phyloP scores from a whole-genome alignment of 2,329 filamentous ascomycete genomes.

The Fusarium secorum region DNA sequence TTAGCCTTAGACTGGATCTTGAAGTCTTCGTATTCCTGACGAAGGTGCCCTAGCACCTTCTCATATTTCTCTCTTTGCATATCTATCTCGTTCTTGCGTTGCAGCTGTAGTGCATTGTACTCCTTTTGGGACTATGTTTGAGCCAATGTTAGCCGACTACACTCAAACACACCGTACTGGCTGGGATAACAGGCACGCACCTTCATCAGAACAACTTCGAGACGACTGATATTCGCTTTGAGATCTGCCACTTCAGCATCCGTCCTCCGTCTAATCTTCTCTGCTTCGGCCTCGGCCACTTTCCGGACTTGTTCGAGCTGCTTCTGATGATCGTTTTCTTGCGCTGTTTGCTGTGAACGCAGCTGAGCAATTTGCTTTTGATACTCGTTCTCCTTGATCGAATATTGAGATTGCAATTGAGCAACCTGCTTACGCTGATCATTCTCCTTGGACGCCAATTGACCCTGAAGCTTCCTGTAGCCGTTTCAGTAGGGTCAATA shows the following conservation, averaged over 20 bases:
- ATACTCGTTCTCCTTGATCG: constrained; percentile 38
- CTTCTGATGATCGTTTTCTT: constrained; percentile 49
- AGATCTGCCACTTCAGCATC: constrained; percentile 72
- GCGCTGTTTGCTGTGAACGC: constrained; percentile 28
- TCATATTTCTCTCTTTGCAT: constrained; percentile 21
- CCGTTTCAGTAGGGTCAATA: constrained; percentile 21
- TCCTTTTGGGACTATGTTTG: constrained; percentile 65
- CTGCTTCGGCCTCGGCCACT: constrained; percentile 57
- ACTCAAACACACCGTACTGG: background rate
- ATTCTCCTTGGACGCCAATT: constrained; percentile 43
- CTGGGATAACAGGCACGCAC: constrained; percentile 44
- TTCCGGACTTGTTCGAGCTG: constrained; percentile 58
- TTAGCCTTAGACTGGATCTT: constrained; percentile 15
- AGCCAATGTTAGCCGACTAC: background rate
- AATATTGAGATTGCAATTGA: constrained; percentile 44
- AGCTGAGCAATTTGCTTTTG: constrained; percentile 40
- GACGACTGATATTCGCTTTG: constrained; percentile 64
- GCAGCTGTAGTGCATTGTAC: constrained; percentile 37
- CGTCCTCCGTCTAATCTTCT: constrained; percentile 56
- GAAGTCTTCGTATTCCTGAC: constrained; percentile 37
- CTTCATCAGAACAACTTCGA: constrained; percentile 71
- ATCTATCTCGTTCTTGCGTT: constrained; percentile 22
- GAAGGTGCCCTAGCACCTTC: constrained; percentile 1
- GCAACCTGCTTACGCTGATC: constrained; percentile 44
- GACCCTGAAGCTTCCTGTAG: constrained; percentile 45